Evolutionary conservation across 495 filamentous ascomycete species (phyloP).

Genomic region (Extremus antarcticus): DNA sequence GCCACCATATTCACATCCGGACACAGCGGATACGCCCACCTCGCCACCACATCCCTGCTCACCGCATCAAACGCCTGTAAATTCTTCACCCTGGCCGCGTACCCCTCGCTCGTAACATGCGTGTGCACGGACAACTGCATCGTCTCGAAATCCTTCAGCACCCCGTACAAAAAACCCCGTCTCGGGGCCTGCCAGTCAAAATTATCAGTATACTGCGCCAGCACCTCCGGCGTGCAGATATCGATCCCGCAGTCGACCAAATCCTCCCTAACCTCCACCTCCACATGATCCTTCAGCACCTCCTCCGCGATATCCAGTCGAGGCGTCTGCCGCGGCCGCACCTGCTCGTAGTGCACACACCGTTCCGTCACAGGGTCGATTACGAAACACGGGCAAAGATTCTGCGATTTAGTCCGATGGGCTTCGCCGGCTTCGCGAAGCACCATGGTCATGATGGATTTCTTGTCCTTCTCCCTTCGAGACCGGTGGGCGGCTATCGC

Average conservation of each 20-base stretch:
- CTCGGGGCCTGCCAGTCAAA: constrained; percentile 91
- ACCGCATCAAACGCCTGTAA: constrained; percentile 84
- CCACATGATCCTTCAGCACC: constrained; percentile 47
- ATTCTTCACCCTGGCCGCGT: constrained; percentile 72
- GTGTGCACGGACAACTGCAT: constrained; percentile 93
- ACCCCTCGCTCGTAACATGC: constrained; percentile 67
- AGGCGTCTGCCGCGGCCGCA: constrained; percentile 17
- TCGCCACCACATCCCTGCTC: constrained; percentile 72
- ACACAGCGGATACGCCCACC: constrained; percentile 88
- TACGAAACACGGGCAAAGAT: constrained; percentile 70
- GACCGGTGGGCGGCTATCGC: constrained; percentile 70
- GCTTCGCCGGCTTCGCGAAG: constrained; percentile 63
- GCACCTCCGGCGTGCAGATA: constrained; percentile 91
- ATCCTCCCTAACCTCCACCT: constrained; percentile 74
- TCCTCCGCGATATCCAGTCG: constrained; percentile 61
- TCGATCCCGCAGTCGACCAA: constrained; percentile 93
- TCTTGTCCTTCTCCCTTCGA: constrained; percentile 73
- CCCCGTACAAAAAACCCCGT: constrained; percentile 77
- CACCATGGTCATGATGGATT: constrained; percentile 98
- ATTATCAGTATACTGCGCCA: constrained; percentile 91
- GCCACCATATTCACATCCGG: constrained; percentile 77
- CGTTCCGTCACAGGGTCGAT: constrained; percentile 69
- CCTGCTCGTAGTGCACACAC: constrained; percentile 90
- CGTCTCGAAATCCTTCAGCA: constrained; percentile 91
- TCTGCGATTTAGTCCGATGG: constrained; percentile 64